Percentiles rank a stretch among this genome's conserved stretches.
Conservation (phyloP, 805 yeast genomes). For the Lipomyces lipofer region DNA sequence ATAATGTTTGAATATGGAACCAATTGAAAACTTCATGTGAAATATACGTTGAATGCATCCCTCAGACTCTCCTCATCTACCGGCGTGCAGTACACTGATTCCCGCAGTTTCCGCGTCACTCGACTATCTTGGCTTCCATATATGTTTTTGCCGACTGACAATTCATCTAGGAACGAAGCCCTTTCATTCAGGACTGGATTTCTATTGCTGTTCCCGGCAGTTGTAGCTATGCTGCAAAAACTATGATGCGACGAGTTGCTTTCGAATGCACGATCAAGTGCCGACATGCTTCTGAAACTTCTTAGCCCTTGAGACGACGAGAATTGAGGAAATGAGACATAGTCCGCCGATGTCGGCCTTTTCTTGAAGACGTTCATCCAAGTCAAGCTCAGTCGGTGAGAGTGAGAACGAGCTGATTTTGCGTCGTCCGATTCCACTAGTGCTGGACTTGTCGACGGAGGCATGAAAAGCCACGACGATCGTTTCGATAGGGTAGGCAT, state of each 20-base stretch:
- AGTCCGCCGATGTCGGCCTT: conserved; percentile 12
- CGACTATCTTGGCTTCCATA: background rate
- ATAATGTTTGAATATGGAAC: background rate
- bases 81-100: conserved; percentile 1
- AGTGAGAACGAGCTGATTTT: background rate
- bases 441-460: conserved; percentile 3
- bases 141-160: too few species aligned
- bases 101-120: background rate
- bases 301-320: background rate
- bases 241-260: too few species aligned
- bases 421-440: background rate
- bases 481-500: too few species aligned
- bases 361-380: conserved; percentile 13
- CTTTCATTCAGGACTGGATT: conserved; percentile 10
- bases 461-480: conserved; percentile 10
- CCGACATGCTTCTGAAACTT: background rate
- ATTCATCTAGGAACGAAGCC: too few species aligned
- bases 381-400: background rate
- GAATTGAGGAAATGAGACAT: conserved; percentile 25
- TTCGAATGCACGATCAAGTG: background rate
- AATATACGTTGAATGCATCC: conserved; percentile 12
- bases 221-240: conserved; percentile 1
- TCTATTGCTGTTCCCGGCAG: conserved; percentile 8
- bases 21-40: background rate
- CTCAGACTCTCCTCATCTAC: conserved; percentile 7